Evolutionary conservation across 208 protist genomes (phyloP).

Genomic region (Lotmaria passim): DNA sequence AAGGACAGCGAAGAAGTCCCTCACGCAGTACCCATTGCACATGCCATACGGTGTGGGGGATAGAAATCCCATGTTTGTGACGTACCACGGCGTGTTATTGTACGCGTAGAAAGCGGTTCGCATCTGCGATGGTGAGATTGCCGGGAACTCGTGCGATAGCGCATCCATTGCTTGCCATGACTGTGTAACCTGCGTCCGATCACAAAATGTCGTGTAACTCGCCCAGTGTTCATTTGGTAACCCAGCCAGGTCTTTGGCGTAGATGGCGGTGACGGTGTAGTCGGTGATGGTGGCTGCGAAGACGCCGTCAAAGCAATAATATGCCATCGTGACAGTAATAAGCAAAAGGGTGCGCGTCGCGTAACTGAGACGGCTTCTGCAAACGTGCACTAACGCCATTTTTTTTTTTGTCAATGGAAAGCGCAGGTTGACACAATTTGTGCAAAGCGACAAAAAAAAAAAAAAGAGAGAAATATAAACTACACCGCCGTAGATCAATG

Average conservation of each 20-base stretch:
- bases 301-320: not conserved
- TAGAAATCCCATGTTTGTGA: constrained; percentile 41
- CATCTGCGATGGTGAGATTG: not conserved
- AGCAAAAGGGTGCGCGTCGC: too few species aligned
- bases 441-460: too few species aligned
- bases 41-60: constrained; percentile 39
- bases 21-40: constrained; percentile 37
- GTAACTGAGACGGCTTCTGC: too few species aligned
- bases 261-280: constrained; percentile 12
- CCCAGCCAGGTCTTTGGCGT: not conserved
- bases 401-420: too few species aligned
- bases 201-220: constrained; percentile 8
- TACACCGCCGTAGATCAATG: too few species aligned
- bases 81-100: constrained; percentile 29
- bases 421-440: too few species aligned
- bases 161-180: not conserved
- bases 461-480: too few species aligned
- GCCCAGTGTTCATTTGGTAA: constrained; percentile 19
- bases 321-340: not conserved
- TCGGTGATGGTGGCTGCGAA: not conserved
- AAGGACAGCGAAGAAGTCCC: constrained; percentile 17
- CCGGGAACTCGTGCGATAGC: not conserved
- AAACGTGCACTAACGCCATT: too few species aligned
- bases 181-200: not conserved
- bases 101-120: constrained; percentile 42